Percentiles rank a stretch among this genome's conserved stretches.
phyloP scores from a whole-genome alignment of 768 basidiomycete species.

The Boletus fagicola region DNA sequence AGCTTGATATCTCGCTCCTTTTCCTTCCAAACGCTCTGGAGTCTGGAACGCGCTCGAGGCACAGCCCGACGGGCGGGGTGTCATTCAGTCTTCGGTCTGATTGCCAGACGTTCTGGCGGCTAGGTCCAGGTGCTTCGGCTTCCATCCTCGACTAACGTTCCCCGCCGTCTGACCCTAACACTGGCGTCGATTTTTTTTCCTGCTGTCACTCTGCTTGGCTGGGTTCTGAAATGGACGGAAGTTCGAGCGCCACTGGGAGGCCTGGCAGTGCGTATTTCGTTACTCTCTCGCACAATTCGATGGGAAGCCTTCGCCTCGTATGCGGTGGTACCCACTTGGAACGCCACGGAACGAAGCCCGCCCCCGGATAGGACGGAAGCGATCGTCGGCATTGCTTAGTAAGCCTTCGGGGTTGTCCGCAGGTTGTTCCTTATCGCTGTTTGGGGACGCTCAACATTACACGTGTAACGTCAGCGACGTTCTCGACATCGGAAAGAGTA shows the following conservation, averaged over 20 bases:
- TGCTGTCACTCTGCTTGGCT: background rate
- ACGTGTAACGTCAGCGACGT: constrained; percentile 28
- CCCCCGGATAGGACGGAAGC: background rate
- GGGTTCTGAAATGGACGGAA: constrained; percentile 9
- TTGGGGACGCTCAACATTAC: constrained; percentile 24
- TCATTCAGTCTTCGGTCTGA: background rate
- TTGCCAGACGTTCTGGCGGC: background rate
- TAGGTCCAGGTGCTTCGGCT: background rate
- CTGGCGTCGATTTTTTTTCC: background rate
- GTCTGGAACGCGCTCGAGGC: background rate
- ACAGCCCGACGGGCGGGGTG: background rate
- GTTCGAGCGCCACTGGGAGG: background rate
- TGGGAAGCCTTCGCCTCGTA: constrained; percentile 3
- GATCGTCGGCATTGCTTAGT: constrained; percentile 16
- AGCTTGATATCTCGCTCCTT: background rate
- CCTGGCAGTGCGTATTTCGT: constrained; percentile 1
- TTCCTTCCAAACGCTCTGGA: background rate
- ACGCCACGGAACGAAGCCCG: constrained; percentile 3
- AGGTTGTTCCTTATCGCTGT: background rate
- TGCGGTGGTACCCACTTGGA: background rate
- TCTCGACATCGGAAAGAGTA: background rate
- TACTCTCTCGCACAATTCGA: background rate
- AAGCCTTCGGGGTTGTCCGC: background rate
- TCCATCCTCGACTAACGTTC: constrained; percentile 9
- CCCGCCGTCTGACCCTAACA: background rate